A percentile compares a stretch with the other conserved stretches of the same genome.
Conservation (phyloP, 176 grass and related monocot genomes). For the Lolium multiflorum region DNA sequence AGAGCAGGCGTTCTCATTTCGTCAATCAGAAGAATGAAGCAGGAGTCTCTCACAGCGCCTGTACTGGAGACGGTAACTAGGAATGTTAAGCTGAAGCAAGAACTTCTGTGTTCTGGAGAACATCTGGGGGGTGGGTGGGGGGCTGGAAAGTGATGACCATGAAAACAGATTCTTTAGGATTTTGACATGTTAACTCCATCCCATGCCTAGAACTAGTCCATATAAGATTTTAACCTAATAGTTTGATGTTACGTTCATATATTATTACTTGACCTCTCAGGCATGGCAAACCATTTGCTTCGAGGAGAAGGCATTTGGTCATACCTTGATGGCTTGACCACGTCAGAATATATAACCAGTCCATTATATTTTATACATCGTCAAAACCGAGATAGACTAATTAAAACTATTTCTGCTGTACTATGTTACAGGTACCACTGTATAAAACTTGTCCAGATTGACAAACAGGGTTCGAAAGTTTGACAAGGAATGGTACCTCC, state of each 20-base stretch:
- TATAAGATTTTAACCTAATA: background rate
- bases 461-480: background rate
- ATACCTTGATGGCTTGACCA: slow-evolving; percentile 30
- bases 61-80: background rate
- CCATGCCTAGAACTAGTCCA: background rate
- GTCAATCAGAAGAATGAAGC: background rate
- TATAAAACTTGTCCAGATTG: slow-evolving; percentile 11
- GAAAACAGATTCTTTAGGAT: background rate
- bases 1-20: background rate
- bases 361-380: slow-evolving; percentile 13
- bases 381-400: background rate
- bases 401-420: background rate
- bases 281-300: background rate
- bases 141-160: background rate
- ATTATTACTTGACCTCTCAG: slow-evolving; percentile 17
- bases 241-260: background rate
- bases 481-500: slow-evolving; percentile 20
- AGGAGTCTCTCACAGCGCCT: background rate
- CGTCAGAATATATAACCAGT: slow-evolving; percentile 2
- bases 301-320: slow-evolving; percentile 9
- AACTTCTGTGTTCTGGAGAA: background rate
- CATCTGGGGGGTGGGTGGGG: background rate
- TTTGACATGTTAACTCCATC: background rate
- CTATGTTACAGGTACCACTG: background rate
- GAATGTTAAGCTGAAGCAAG: background rate